phyloP scores from a whole-genome alignment of 2,329 filamentous ascomycete species.

The Monilinia vaccinii-corymbosi region DNA sequence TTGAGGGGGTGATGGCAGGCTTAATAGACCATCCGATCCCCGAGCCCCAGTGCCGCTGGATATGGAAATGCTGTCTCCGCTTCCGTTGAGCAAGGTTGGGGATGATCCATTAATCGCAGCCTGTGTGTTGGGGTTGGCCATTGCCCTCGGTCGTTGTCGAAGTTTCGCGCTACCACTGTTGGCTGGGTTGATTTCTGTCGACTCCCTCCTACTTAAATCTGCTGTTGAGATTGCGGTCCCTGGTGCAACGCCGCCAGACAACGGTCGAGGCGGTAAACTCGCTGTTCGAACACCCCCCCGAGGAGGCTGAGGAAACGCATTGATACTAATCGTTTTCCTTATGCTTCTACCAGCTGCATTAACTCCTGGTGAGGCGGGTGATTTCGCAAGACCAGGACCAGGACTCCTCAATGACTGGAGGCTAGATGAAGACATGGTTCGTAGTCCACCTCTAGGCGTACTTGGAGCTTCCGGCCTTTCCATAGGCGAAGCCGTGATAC shows the following conservation, averaged over 20 bases:
- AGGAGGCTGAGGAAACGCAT: constrained; percentile 85
- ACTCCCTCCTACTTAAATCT: constrained; percentile 21
- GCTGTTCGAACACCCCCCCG: constrained; percentile 49
- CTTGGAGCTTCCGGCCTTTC: constrained; percentile 26
- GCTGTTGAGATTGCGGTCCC: constrained; percentile 15
- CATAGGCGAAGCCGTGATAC: constrained; percentile 38
- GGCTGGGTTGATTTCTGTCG: constrained; percentile 19
- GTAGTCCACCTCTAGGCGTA: constrained; percentile 47
- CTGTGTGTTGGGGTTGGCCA: constrained; percentile 28
- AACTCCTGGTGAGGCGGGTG: constrained; percentile 45
- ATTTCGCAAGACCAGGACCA: constrained; percentile 43
- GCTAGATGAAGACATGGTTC: constrained; percentile 49
- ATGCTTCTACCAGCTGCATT: constrained; percentile 59
- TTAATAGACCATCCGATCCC: constrained; percentile 67
- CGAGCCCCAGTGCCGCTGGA: constrained; percentile 49
- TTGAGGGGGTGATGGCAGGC: constrained; percentile 72
- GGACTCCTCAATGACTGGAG: constrained; percentile 38
- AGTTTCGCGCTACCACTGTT: constrained; percentile 16
- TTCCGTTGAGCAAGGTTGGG: constrained; percentile 71
- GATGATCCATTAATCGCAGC: constrained; percentile 36
- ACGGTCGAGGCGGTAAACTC: constrained; percentile 54
- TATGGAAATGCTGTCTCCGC: constrained; percentile 67
- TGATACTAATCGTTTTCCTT: constrained; percentile 86
- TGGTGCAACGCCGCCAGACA: constrained; percentile 37
- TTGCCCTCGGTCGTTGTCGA: constrained; percentile 25